Evolutionary conservation across 495 filamentous ascomycete genomes (phyloP), one percentile per base, ranked within the genome.

Genomic region (Pseudevernia furfuracea): DNA sequence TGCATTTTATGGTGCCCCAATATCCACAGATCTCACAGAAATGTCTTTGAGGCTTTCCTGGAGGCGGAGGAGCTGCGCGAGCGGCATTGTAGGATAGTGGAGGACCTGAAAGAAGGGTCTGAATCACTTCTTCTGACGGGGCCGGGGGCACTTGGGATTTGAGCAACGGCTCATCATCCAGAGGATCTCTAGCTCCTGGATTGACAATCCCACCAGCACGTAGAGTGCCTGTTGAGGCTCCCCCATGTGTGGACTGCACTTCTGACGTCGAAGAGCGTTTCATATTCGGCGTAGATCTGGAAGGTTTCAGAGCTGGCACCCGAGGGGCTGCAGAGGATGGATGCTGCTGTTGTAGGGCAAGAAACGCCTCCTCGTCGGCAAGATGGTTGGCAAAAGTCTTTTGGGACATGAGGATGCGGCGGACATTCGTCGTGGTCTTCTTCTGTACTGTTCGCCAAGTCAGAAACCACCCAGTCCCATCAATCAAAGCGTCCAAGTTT

Each of bases 21-120:
- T 94, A 96, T 38, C 92, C 92, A 75, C 92, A 96, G 59, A 92
- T 86, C 70, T 88, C 89, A 76, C 92, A 96, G 71, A 96, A 96
- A 34, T 73, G 71, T 59, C 91, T 79, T 60, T 80, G 76, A n/a
- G 89, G 85, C 59, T 83, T 85, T 59, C 65, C 70, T 7, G 77
- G 69, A 1, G 77, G 66, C 3, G 83, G 77, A 63, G 84, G 84
- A 15, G 75, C 78, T 0, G 82, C 85, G n/a, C 88, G 80, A 34
- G 92, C 86, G 37, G 88, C 89, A 59, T 84, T 82, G 73, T 96
- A 96, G n/a, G 82, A 85, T 37, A 96, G 75, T 28, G 91, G 88
- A 34, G 89, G 88, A 44, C 84, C 85, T 1, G 84, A 74, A 11
- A 94, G 72, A 38, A 96, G 76, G 12, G 80, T 80, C 61, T 85